phyloP scores from a whole-genome alignment of 2,329 filamentous ascomycete species.

The Triangularia verruculosa region DNA sequence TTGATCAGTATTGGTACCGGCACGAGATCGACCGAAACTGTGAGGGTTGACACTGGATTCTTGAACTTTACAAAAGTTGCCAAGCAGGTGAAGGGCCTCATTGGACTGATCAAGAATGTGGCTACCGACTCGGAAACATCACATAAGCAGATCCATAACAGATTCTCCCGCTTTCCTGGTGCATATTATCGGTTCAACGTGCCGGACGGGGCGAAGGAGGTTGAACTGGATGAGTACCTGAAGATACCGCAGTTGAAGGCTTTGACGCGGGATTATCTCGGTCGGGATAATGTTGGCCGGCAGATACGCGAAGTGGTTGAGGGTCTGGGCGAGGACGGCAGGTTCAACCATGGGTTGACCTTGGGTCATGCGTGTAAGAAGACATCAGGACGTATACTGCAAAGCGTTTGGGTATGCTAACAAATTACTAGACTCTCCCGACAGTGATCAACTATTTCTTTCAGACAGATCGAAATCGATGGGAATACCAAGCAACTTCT shows the following conservation, averaged over 20 bases:
- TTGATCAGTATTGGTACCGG: constrained; percentile 35
- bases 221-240: constrained; percentile 29
- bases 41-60: neutral
- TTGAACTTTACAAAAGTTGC: neutral
- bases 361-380: constrained; percentile 25
- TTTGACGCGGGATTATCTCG: constrained; percentile 29
- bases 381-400: neutral
- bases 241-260: constrained; percentile 28
- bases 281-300: constrained; percentile 6
- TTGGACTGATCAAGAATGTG: constrained; percentile 22
- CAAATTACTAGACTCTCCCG: neutral
- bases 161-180: constrained; percentile 18
- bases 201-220: constrained; percentile 24
- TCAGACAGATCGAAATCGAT: constrained; percentile 4
- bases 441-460: constrained; percentile 12
- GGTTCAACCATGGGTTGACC: constrained; percentile 15
- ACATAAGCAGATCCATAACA: constrained; percentile 20
- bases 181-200: constrained; percentile 34
- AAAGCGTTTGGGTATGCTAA: neutral
- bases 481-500: constrained; percentile 22
- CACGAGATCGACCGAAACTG: constrained; percentile 8
- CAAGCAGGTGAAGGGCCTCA: neutral
- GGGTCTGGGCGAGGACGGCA: constrained; percentile 15
- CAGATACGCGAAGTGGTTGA: constrained; percentile 26
- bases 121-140: constrained; percentile 25